Percentiles rank a stretch among this genome's conserved stretches.
These are phyloP conservation scores for Glaciozyma antarctica DNA, from an alignment of 768 basidiomycete species.

Conservation along the genomic window DNA sequence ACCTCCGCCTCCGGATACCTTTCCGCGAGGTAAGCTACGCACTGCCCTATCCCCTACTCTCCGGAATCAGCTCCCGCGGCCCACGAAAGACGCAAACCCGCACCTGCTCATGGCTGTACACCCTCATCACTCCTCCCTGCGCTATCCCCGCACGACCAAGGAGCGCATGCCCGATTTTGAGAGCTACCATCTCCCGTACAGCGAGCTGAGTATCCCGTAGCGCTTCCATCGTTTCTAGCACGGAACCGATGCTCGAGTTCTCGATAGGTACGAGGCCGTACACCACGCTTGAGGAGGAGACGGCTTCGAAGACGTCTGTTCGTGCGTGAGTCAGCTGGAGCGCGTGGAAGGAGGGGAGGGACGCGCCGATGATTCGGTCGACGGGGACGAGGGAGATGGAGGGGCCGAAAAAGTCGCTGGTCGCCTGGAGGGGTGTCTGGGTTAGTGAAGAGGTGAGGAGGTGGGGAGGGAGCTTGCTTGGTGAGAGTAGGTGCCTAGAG, in stretches of 20 bases:
- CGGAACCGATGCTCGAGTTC: conserved; percentile 33
- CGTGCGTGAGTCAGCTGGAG: neutral
- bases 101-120: conserved; percentile 35
- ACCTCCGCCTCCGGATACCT: conserved; percentile 18
- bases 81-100: neutral
- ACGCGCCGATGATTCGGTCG: conserved; percentile 23
- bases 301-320: conserved; percentile 30
- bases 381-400: conserved; percentile 14
- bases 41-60: conserved; percentile 32
- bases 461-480: conserved; percentile 15
- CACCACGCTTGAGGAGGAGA: neutral
- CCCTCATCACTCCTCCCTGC: conserved; percentile 14
- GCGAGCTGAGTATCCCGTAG: conserved; percentile 20
- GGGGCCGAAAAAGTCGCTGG: conserved; percentile 28
- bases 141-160: conserved; percentile 1
- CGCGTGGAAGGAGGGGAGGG: neutral
- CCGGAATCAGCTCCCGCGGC: neutral
- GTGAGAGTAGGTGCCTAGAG: conserved; percentile 34
- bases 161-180: conserved; percentile 33
- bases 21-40: conserved; percentile 15
- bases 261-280: conserved; percentile 33
- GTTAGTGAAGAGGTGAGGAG: neutral
- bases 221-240: conserved; percentile 27
- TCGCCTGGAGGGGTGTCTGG: conserved; percentile 5
- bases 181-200: conserved; percentile 13